phyloP scores from a whole-genome alignment of 139 green algal species.

The Chlorella ohadii region DNA sequence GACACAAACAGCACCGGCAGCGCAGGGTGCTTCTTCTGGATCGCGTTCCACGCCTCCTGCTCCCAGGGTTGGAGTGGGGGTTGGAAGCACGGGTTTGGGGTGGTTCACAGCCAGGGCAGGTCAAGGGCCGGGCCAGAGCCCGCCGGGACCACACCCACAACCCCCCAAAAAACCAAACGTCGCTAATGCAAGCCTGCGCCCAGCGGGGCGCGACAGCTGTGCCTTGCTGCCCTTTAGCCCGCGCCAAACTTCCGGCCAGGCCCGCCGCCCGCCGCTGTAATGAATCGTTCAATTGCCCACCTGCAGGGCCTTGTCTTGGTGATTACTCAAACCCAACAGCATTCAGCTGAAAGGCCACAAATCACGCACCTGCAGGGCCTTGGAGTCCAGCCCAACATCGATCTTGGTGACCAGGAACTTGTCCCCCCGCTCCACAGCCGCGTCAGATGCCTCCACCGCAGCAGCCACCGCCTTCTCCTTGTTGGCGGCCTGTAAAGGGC shows the following conservation, averaged over 20 bases:
- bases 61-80: background rate
- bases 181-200: background rate
- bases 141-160: too few relatives aligned
- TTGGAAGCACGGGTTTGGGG: too few relatives aligned
- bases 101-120: too few relatives aligned
- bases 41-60: conserved; percentile 68
- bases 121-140: too few relatives aligned
- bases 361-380: conserved; percentile 68
- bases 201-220: too few relatives aligned
- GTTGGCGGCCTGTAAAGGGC: conserved; percentile 61
- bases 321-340: too few relatives aligned
- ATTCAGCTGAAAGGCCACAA: too few relatives aligned
- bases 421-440: conserved; percentile 22
- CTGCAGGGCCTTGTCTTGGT: conserved; percentile 59
- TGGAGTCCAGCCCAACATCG: conserved; percentile 76
- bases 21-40: conserved; percentile 60
- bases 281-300: too few relatives aligned
- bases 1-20: conserved; percentile 77
- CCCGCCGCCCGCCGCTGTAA: too few relatives aligned
- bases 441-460: conserved; percentile 39
- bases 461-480: conserved; percentile 63
- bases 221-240: too few relatives aligned
- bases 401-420: conserved; percentile 55
- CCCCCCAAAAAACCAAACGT: too few relatives aligned
- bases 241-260: too few relatives aligned